Evolutionary conservation across 345 rosid species (phyloP).

Genomic region (Draba incana): DNA sequence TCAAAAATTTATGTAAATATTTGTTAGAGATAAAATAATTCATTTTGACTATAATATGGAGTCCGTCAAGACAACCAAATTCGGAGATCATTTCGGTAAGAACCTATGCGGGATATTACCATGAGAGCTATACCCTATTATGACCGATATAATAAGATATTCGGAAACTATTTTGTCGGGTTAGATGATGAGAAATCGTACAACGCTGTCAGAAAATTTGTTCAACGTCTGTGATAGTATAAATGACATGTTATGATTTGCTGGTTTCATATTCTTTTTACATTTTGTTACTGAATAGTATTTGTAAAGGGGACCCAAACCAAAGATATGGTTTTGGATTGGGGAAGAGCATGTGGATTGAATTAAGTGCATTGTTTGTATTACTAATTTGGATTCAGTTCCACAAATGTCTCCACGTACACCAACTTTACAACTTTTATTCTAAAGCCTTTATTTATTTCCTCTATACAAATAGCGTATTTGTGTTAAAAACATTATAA

Average conservation of each 20-base stretch:
- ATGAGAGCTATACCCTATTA: background rate
- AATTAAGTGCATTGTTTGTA: conserved; percentile 30
- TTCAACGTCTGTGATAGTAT: conserved; percentile 23
- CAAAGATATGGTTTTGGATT: conserved; percentile 29
- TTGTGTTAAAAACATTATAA: too few species aligned
- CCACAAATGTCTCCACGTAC: conserved; percentile 33
- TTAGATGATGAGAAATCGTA: conserved; percentile 30
- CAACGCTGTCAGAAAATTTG: conserved; percentile 29
- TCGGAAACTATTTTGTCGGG: conserved; percentile 24
- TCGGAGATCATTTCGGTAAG: too few species aligned
- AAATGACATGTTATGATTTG: conserved; percentile 29
- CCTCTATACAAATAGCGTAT: background rate
- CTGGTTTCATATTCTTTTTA: background rate
- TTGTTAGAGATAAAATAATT: too few species aligned
- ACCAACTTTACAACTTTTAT: background rate
- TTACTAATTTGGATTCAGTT: conserved; percentile 32
- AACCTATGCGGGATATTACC: too few species aligned
- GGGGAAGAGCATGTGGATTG: conserved; percentile 33
- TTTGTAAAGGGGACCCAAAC: conserved; percentile 10
- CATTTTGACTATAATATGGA: too few species aligned
- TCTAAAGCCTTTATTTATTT: background rate
- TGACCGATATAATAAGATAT: background rate
- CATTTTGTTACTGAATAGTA: background rate
- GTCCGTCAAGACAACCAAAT: too few species aligned
- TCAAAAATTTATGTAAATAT: too few species aligned